phyloP scores from a whole-genome alignment of 345 rosid species.

The Bretschneidera sinensis region DNA sequence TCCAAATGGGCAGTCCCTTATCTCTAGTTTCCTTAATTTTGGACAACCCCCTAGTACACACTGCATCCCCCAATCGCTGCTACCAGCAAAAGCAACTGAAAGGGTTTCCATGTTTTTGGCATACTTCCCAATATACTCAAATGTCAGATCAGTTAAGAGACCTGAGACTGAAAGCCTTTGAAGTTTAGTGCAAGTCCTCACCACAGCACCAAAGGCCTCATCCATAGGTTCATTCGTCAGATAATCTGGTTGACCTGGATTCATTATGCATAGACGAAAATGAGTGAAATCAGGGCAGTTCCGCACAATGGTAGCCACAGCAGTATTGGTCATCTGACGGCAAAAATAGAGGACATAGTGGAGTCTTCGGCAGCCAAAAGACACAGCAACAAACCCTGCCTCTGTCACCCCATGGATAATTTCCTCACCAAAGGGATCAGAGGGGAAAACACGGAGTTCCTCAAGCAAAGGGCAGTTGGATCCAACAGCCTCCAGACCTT shows the following conservation, averaged over 20 bases:
- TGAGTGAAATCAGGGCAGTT: conserved; percentile 73
- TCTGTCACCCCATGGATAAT: conserved; percentile 51
- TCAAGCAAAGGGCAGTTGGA: conserved; percentile 48
- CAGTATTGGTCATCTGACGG: conserved; percentile 69
- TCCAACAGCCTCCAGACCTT: conserved; percentile 61
- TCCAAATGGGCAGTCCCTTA: conserved; percentile 75
- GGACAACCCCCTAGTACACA: conserved; percentile 55
- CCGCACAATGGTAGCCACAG: conserved; percentile 51
- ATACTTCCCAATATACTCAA: conserved; percentile 56
- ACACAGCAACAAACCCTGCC: conserved; percentile 56
- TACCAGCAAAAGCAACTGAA: conserved; percentile 74
- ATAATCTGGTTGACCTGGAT: conserved; percentile 60
- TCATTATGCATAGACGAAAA: conserved; percentile 74
- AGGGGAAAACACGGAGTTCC: conserved; percentile 74
- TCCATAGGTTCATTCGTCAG: conserved; percentile 59
- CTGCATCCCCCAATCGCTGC: conserved; percentile 68
- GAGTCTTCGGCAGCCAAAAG: conserved; percentile 54
- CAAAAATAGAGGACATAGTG: conserved; percentile 68
- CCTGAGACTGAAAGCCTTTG: conserved; percentile 68
- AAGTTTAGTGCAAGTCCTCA: conserved; percentile 56
- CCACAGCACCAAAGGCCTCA: conserved; percentile 74
- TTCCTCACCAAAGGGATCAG: conserved; percentile 55
- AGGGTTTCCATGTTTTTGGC: conserved; percentile 71
- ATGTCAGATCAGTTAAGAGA: conserved; percentile 53
- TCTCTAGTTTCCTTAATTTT: conserved; percentile 63